A percentile compares a stretch with the other conserved stretches of the same genome.
phyloP scores from a whole-genome alignment of 176 grass and related monocot species.

The Aegilops longissima region DNA sequence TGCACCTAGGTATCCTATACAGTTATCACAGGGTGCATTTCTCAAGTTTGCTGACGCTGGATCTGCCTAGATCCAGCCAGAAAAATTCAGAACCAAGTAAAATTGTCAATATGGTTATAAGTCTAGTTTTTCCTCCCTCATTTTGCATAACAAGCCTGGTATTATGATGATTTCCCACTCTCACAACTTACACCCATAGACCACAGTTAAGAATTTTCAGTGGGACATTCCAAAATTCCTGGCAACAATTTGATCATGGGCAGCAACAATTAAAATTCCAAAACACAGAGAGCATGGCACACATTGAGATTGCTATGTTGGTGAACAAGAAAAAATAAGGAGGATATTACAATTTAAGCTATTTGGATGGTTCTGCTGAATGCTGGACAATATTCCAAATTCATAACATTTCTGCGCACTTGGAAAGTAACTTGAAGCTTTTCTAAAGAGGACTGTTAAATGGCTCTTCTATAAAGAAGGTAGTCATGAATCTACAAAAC shows the following conservation, averaged over 20 bases:
- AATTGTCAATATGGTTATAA: neutral
- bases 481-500: conserved; percentile 39
- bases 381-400: neutral
- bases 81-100: neutral
- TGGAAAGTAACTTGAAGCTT: conserved; percentile 17
- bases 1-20: conserved; percentile 4
- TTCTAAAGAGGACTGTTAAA: conserved; percentile 1
- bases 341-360: neutral
- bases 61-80: conserved; percentile 1
- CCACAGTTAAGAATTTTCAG: neutral
- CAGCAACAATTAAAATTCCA: neutral
- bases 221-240: neutral
- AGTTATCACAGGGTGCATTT: neutral
- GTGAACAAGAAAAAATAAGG: neutral
- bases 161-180: neutral
- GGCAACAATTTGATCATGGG: neutral
- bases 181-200: neutral
- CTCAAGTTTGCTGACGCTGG: neutral
- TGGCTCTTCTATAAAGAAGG: neutral
- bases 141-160: neutral
- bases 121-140: neutral
- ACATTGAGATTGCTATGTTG: neutral
- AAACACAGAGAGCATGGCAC: neutral
- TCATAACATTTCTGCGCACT: conserved; percentile 1
- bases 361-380: conserved; percentile 19